Conservation (phyloP, 2,329 filamentous ascomycete species). For the Tolypocladium cylindrosporum region DNA sequence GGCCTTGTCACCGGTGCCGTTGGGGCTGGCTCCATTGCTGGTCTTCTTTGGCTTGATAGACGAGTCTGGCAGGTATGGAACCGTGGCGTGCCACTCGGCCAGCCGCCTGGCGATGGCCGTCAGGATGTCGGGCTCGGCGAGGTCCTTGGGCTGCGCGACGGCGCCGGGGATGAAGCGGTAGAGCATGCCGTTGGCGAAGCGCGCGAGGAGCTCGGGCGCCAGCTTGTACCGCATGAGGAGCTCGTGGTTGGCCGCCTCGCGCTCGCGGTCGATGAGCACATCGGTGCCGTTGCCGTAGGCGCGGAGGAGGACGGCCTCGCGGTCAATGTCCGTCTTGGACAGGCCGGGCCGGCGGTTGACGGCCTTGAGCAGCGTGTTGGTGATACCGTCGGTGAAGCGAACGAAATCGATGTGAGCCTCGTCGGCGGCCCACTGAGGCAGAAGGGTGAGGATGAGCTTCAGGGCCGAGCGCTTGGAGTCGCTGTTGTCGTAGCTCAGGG, state of each 20-base stretch:
- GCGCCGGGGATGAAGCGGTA: conserved; percentile 82
- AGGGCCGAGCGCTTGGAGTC: conserved; percentile 73
- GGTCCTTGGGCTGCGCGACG: conserved; percentile 70
- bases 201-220: conserved; percentile 77
- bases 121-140: conserved; percentile 67
- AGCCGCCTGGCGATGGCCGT: conserved; percentile 73
- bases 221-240: conserved; percentile 75
- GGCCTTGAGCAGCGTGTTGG: conserved; percentile 83
- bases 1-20: conserved; percentile 23
- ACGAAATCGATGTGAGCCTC: conserved; percentile 73
- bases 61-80: conserved; percentile 43
- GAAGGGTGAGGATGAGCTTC: conserved; percentile 66
- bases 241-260: conserved; percentile 71
- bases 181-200: conserved; percentile 92
- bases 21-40: conserved; percentile 26
- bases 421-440: conserved; percentile 70
- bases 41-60: conserved; percentile 4
- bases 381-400: conserved; percentile 95
- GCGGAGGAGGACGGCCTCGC: conserved; percentile 76
- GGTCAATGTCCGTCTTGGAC: conserved; percentile 64
- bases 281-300: conserved; percentile 94
- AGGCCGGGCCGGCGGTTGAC: conserved; percentile 57
- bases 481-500: conserved; percentile 66
- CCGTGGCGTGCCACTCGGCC: conserved; percentile 83
- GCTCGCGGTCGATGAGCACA: conserved; percentile 89